phyloP scores from a whole-genome alignment of 495 filamentous ascomycete species.

The Aspergillus sclerotioniger region DNA sequence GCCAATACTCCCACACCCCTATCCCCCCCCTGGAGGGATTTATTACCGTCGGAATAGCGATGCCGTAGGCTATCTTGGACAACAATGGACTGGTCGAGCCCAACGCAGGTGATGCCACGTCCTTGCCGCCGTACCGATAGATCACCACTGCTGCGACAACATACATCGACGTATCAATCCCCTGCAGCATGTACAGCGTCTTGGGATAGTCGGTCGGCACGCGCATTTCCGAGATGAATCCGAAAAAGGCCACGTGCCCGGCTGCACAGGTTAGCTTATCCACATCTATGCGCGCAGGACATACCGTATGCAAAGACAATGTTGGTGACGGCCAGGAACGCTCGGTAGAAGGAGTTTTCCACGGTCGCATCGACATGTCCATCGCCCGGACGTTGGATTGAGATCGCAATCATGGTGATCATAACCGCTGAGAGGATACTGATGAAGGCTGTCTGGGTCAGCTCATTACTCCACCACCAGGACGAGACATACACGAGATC shows the following conservation, averaged over 20 bases:
- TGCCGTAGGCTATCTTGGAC: conserved; percentile 63
- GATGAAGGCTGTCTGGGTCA: conserved; percentile 49
- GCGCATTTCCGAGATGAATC: conserved; percentile 67
- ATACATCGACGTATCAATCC: conserved; percentile 60
- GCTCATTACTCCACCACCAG: neutral
- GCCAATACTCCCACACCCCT: too few relatives aligned
- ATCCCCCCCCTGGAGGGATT: neutral
- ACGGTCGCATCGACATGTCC: neutral
- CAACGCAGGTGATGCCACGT: conserved; percentile 63
- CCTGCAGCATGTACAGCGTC: conserved; percentile 54
- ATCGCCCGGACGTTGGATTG: conserved; percentile 28
- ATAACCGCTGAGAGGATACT: conserved; percentile 63
- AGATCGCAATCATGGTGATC: conserved; percentile 62
- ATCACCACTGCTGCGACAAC: conserved; percentile 35
- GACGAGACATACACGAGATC: conserved; percentile 42
- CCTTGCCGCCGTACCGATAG: conserved; percentile 62
- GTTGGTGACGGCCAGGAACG: conserved; percentile 32
- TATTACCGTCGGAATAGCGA: conserved; percentile 62
- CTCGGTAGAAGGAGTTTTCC: conserved; percentile 15
- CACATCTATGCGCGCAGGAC: neutral
- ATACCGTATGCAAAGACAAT: conserved; percentile 35
- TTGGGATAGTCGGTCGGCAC: conserved; percentile 57
- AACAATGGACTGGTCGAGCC: conserved; percentile 55
- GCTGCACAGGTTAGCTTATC: conserved; percentile 24
- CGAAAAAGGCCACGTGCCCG: conserved; percentile 63